These are phyloP conservation scores for Amanita rubescens DNA, from an alignment of 768 basidiomycete genomes.

Conservation along the genomic window DNA sequence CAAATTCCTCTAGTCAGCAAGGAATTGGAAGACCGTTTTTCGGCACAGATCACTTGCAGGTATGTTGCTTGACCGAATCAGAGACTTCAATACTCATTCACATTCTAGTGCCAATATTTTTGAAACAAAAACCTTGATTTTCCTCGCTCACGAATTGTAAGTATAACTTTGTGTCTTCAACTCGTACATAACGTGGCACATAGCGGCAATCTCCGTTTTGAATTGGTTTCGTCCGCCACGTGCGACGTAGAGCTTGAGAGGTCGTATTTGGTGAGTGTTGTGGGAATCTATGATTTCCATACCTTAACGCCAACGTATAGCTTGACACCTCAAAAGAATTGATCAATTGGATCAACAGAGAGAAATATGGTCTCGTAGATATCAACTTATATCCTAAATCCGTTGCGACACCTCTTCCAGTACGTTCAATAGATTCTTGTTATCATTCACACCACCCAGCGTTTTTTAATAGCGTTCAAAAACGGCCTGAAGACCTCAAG, in stretches of 20 bases:
- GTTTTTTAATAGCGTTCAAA: constrained; percentile 28
- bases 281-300: background rate
- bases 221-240: constrained; percentile 64
- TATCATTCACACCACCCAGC: background rate
- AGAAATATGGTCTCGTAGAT: constrained; percentile 74
- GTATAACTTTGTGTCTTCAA: constrained; percentile 19
- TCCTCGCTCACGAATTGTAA: constrained; percentile 95
- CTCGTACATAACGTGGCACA: background rate
- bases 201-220: constrained; percentile 84
- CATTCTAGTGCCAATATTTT: constrained; percentile 64
- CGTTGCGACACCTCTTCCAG: constrained; percentile 14
- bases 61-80: constrained; percentile 32
- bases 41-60: constrained; percentile 86
- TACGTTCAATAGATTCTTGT: background rate
- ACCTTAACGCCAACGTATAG: constrained; percentile 32
- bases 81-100: background rate
- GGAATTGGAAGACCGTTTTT: constrained; percentile 65
- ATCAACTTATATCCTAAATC: constrained; percentile 77
- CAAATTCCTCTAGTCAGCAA: constrained; percentile 67
- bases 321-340: constrained; percentile 79
- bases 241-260: constrained; percentile 74
- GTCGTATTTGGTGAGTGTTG: constrained; percentile 71
- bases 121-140: constrained; percentile 65
- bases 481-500: constrained; percentile 35
- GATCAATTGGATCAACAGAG: constrained; percentile 63